These are phyloP conservation scores for Huntiella moniliformis DNA, from an alignment of 2,329 filamentous ascomycete species.

Conservation along the genomic window DNA sequence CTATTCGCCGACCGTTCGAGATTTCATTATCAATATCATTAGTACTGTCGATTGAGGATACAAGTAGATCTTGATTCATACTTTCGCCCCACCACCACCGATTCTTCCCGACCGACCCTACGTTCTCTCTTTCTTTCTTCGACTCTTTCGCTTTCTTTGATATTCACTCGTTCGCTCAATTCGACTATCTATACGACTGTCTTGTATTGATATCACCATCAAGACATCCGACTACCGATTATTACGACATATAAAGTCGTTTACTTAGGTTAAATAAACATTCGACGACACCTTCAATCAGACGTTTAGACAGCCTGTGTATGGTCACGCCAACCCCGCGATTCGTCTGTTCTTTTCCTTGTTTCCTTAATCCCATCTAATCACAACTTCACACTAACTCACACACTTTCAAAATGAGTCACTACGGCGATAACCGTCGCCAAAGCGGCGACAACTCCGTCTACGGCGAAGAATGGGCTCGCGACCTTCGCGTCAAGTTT, in stretches of 20 bases:
- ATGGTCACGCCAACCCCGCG: not conserved
- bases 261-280: not conserved
- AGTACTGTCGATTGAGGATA: too few species aligned
- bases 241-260: not conserved
- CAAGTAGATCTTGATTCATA: conserved; percentile 1
- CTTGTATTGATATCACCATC: not conserved
- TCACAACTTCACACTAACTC: not conserved
- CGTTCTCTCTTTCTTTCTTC: conserved; percentile 3
- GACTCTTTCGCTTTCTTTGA: too few species aligned
- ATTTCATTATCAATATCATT: too few species aligned
- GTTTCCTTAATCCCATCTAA: conserved; percentile 13
- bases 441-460: conserved; percentile 17
- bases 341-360: not conserved
- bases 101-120: conserved; percentile 3
- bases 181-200: not conserved
- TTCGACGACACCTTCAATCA: not conserved
- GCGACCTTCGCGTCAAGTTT: conserved; percentile 65
- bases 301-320: not conserved
- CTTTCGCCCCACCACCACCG: not conserved
- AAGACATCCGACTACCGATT: not conserved
- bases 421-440: conserved; percentile 2
- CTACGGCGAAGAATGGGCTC: conserved; percentile 56
- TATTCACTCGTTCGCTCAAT: not conserved
- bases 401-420: conserved; percentile 8
- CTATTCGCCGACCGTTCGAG: too few species aligned